Evolutionary conservation across 106 monocot genomes (phyloP), one percentile per base, ranked within the genome.

Genomic region (Cymbidium sinense): DNA sequence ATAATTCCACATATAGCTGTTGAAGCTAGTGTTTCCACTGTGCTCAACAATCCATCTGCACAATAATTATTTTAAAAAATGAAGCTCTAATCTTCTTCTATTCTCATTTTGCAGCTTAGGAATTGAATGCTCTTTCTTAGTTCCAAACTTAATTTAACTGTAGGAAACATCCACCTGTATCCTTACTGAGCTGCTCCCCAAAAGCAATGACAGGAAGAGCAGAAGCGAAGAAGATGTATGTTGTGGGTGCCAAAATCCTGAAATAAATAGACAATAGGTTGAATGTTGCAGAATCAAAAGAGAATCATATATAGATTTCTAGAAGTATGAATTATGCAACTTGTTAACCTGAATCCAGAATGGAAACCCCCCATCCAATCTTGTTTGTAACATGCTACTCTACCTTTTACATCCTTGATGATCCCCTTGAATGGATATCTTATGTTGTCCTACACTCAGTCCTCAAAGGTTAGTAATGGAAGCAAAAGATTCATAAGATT

Each of bases 161-260:
- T 34, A 74, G 12, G 34, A 28, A 21, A 17, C 23, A 61, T 50
- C 29, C 35, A 90, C 98, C 91, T 77, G 98, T 98, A 39, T 90
- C 90, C 79, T 84, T 90, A 71, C 94, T 91, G 13, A 98, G 80
- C 77, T 98, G 98, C 72, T 86, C 98, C 31, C 98, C 98, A 79
- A 98, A 98, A 19, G 98, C 94, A 39, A 39, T 39, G 37, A 39
- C 37, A 4, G 37, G 37, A 39, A 39, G 37, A 39, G 37, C 37
- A 39, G 98, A 98, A 30, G 98, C 98, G 70, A 98, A 98, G 75
- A 98, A 98, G 79, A 98, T 94, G 74, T 94, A 94, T 29, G 82
- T 77, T 51, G 98, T 98, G 3, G 98, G 98, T 30, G 98, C 98
- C 77, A 98, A 77, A 65, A 98, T 92, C 77, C 98, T 98, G 83